Conservation (phyloP, 345 rosid genomes). For the Ceriops tagal region DNA sequence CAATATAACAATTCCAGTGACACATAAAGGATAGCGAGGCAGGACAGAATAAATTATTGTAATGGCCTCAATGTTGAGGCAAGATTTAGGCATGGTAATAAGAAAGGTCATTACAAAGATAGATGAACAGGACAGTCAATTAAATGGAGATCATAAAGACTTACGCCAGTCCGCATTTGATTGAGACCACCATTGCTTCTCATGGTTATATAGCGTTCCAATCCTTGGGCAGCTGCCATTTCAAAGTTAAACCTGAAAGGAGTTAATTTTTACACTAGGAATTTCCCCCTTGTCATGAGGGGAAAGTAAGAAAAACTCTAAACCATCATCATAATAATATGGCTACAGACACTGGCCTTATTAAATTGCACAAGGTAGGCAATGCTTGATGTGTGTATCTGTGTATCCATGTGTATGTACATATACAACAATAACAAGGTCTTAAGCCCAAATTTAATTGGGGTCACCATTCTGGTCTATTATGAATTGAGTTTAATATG, state of each 20-base stretch:
- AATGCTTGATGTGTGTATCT: too few relatives aligned
- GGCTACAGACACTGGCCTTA: too few relatives aligned
- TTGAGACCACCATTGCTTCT: constrained; percentile 93
- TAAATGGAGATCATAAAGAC: constrained; percentile 26
- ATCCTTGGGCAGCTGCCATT: constrained; percentile 49
- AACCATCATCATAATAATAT: background rate
- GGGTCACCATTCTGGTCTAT: too few relatives aligned
- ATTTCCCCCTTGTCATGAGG: too few relatives aligned
- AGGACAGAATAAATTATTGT: background rate
- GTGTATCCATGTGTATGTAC: too few relatives aligned
- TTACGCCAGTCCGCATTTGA: constrained; percentile 98
- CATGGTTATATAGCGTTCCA: constrained; percentile 65
- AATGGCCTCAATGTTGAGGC: background rate
- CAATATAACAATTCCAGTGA: background rate
- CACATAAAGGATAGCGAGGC: background rate
- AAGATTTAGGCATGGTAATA: background rate
- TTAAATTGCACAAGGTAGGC: too few relatives aligned
- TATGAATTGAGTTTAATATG: too few relatives aligned
- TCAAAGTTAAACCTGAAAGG: constrained; percentile 9
- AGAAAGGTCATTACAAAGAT: background rate
- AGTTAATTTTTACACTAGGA: background rate
- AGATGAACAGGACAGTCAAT: background rate
- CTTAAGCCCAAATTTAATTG: too few relatives aligned
- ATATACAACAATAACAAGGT: too few relatives aligned
- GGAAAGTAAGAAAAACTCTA: background rate